phyloP scores from a whole-genome alignment of 2,329 filamentous ascomycete species.

The Fusarium virguliforme region DNA sequence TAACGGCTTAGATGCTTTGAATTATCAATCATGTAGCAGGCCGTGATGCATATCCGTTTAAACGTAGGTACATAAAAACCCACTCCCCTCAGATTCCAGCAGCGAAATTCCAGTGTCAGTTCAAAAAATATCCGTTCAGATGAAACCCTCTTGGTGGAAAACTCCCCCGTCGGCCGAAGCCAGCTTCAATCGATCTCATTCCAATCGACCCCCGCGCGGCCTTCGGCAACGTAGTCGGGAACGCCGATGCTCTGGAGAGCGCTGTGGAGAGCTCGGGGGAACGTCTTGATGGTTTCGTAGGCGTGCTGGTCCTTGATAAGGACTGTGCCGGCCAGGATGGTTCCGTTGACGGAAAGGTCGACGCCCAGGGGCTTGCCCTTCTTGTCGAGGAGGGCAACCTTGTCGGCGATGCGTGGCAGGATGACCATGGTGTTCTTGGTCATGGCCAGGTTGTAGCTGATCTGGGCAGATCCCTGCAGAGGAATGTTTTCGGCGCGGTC shows the following conservation, averaged over 20 bases:
- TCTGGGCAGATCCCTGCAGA: constrained; percentile 61
- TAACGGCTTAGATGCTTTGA: neutral
- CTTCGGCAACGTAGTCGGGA: constrained; percentile 23
- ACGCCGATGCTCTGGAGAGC: constrained; percentile 55
- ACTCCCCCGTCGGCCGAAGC: neutral
- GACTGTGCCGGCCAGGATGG: constrained; percentile 75
- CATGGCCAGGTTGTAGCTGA: constrained; percentile 77
- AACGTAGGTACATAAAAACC: neutral
- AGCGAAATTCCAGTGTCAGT: neutral
- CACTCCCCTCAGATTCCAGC: neutral
- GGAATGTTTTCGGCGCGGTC: constrained; percentile 43
- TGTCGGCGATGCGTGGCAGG: constrained; percentile 70
- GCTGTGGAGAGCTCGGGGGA: constrained; percentile 47
- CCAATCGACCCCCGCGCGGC: too few species aligned
- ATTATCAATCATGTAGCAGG: neutral
- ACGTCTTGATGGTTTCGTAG: constrained; percentile 68
- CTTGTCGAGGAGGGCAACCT: constrained; percentile 54
- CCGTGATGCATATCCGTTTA: neutral
- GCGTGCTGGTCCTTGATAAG: constrained; percentile 73
- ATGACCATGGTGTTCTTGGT: constrained; percentile 69
- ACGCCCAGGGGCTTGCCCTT: constrained; percentile 58
- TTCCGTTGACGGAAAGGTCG: constrained; percentile 71
- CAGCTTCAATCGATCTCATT: neutral
- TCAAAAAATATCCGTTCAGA: neutral
- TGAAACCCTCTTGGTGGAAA: too few species aligned